These are phyloP conservation scores for Sophora flavescens DNA, from an alignment of 306 rosid genomes.

Conservation along the genomic window DNA sequence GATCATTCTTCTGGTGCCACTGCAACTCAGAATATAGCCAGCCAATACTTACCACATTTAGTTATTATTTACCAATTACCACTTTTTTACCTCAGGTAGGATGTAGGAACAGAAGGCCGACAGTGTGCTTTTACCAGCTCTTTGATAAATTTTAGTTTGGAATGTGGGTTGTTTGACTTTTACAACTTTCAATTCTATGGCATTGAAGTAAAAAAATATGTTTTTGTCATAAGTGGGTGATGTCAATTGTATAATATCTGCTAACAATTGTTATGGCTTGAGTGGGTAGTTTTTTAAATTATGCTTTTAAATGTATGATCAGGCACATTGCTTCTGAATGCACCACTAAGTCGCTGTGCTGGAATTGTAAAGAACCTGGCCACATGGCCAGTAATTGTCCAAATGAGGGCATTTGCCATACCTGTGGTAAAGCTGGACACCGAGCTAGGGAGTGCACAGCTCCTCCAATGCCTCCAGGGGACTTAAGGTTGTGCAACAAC, in stretches of 20 bases:
- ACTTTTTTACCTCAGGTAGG: background rate
- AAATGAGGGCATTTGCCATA: slow-evolving; percentile 97
- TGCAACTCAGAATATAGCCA: background rate
- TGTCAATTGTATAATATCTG: slow-evolving; percentile 11
- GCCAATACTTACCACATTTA: background rate
- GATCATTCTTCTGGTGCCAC: background rate
- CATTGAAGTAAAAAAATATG: background rate
- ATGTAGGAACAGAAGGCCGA: background rate
- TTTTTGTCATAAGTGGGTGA: background rate
- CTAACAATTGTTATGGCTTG: background rate
- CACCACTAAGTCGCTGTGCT: slow-evolving; percentile 89
- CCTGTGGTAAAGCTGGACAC: slow-evolving; percentile 96
- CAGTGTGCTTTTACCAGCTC: slow-evolving; percentile 12
- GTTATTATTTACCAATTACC: background rate
- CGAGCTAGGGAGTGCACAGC: slow-evolving; percentile 94
- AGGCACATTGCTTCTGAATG: slow-evolving; percentile 99
- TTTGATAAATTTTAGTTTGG: slow-evolving; percentile 23
- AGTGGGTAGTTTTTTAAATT: slow-evolving; percentile 10
- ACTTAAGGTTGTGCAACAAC: slow-evolving; percentile 93
- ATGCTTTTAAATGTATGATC: slow-evolving; percentile 34
- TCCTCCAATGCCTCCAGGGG: slow-evolving; percentile 89
- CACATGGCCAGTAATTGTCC: slow-evolving; percentile 96
- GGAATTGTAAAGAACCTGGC: slow-evolving; percentile 98
- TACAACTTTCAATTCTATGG: background rate
- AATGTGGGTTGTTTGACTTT: slow-evolving; percentile 17